These are phyloP conservation scores for Chalciporus piperatus DNA, from an alignment of 768 basidiomycete species.

Conservation along the genomic window DNA sequence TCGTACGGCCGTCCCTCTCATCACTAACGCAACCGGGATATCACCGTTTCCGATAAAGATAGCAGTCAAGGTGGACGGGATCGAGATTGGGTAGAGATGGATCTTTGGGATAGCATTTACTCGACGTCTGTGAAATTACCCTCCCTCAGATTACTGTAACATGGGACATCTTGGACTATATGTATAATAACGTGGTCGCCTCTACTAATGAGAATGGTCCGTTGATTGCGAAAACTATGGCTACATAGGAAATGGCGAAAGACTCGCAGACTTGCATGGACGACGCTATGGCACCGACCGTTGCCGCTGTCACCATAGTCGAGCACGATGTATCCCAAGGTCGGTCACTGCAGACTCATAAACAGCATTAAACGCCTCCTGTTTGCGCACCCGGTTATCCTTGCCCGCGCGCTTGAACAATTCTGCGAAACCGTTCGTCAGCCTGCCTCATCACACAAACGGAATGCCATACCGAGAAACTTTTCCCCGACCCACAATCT, in stretches of 20 bases:
- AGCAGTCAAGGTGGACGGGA: conserved; percentile 61
- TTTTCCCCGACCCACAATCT: conserved; percentile 74
- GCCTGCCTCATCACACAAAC: neutral
- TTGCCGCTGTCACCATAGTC: conserved; percentile 21
- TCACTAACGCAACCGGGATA: conserved; percentile 71
- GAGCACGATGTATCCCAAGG: conserved; percentile 12
- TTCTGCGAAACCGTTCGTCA: conserved; percentile 36
- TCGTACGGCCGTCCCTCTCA: conserved; percentile 70
- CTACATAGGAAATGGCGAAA: neutral
- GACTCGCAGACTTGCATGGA: neutral
- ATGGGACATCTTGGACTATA: neutral
- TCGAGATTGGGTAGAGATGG: conserved; percentile 47
- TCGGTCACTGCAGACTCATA: conserved; percentile 26
- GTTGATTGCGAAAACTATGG: neutral
- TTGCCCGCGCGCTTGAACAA: conserved; percentile 57
- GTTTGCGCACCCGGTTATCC: conserved; percentile 43
- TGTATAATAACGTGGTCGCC: neutral
- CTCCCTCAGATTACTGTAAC: neutral
- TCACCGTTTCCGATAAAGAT: conserved; percentile 81
- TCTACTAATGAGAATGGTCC: neutral
- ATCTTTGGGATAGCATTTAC: too few species aligned
- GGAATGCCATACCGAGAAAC: conserved; percentile 49
- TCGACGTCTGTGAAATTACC: too few species aligned
- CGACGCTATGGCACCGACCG: too few species aligned
- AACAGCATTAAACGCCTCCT: conserved; percentile 41